Evolutionary conservation across 345 rosid species (phyloP).

Genomic region (Microthlaspi erraticum): DNA sequence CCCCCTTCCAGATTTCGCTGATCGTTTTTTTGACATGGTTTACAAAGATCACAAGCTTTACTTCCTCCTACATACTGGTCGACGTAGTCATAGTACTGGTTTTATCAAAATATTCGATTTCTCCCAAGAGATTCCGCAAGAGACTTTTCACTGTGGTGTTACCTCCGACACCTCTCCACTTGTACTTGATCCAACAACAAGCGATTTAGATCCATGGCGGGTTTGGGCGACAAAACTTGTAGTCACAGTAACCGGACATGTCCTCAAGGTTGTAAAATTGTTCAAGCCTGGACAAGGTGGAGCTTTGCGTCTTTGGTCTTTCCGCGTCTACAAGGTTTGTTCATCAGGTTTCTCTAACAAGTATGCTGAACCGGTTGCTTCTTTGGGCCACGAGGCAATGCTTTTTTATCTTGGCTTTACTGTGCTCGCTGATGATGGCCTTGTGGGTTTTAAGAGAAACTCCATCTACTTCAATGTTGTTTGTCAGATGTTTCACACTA

Average conservation of each 20-base stretch:
- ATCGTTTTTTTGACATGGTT: background rate
- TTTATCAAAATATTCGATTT: constrained; percentile 11
- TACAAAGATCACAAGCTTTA: constrained; percentile 11
- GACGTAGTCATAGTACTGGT: background rate
- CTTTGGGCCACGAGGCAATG: constrained; percentile 16
- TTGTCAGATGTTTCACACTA: background rate
- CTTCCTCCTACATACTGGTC: background rate
- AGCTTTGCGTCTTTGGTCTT: background rate
- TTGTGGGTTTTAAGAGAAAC: background rate
- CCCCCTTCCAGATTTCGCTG: background rate
- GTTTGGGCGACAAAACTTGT: background rate
- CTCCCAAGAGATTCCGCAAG: constrained; percentile 4
- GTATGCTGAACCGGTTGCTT: background rate
- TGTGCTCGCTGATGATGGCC: constrained; percentile 4
- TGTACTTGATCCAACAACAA: background rate
- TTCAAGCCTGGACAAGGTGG: no score
- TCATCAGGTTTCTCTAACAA: background rate
- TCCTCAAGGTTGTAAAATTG: constrained; percentile 1
- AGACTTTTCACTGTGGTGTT: constrained; percentile 8
- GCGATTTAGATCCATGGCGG: no score
- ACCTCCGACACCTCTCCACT: background rate
- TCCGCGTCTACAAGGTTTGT: constrained; percentile 6
- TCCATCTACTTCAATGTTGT: background rate
- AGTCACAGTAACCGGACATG: constrained; percentile 7
- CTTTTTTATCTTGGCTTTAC: constrained; percentile 10